phyloP scores from a whole-genome alignment of 306 rosid species.

The Gynostemma pentaphyllum region DNA sequence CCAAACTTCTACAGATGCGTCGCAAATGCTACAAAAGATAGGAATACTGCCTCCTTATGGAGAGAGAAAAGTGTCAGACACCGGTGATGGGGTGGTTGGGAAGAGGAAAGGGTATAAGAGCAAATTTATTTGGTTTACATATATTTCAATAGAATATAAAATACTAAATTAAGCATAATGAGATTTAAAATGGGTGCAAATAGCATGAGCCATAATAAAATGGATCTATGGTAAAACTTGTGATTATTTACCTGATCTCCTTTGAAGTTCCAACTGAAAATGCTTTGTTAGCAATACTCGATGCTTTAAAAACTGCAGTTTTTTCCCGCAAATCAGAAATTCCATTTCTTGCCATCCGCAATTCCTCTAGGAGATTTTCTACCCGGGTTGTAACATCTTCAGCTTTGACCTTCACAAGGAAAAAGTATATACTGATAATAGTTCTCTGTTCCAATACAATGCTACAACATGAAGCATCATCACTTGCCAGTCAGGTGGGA shows the following conservation, averaged over 20 bases:
- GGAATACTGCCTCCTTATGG: no score
- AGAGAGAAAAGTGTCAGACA: no score
- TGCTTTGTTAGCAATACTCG: constrained; percentile 46
- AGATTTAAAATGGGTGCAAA: not conserved
- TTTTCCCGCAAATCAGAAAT: constrained; percentile 58
- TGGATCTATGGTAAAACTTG: not conserved
- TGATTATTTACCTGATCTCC: constrained; percentile 43
- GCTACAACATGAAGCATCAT: not conserved
- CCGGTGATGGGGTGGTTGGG: no score
- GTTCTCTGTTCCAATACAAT: not conserved
- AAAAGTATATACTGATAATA: not conserved
- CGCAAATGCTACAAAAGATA: no score
- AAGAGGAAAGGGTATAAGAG: no score
- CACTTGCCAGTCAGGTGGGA: not conserved
- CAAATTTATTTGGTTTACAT: no score
- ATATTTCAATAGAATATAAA: no score
- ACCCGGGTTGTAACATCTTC: constrained; percentile 75
- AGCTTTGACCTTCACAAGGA: constrained; percentile 66
- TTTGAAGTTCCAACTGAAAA: constrained; percentile 54
- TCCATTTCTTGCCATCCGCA: constrained; percentile 60
- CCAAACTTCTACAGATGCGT: no score
- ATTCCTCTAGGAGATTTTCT: constrained; percentile 70
- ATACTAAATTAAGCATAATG: not conserved
- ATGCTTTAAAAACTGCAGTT: constrained; percentile 75
- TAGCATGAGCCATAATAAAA: not conserved